These are phyloP conservation scores for Apophysomyces trapeziformis DNA, from an alignment of 371 early-diverging fungal genomes.

Conservation along the genomic window DNA sequence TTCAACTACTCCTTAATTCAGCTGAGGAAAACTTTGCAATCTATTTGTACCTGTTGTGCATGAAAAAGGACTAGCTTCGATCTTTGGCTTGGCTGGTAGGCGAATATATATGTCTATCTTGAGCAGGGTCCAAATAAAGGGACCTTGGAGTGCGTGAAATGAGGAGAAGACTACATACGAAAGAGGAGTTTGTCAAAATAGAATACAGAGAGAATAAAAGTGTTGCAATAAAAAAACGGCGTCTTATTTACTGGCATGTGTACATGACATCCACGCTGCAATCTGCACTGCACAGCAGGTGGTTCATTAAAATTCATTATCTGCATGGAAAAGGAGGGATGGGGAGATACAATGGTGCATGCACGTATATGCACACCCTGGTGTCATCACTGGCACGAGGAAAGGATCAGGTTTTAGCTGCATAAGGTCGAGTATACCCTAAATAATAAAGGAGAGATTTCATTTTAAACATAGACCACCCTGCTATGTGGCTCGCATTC, in stretches of 20 bases:
- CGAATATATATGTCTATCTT: background rate
- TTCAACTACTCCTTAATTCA: no score
- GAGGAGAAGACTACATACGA: no score
- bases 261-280: constrained; percentile 6
- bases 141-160: no score
- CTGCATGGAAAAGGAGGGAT: background rate
- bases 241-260: background rate
- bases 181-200: no score
- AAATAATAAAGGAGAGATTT: constrained; percentile 1
- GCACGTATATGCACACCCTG: constrained; percentile 5
- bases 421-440: background rate
- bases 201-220: background rate
- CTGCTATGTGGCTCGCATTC: background rate
- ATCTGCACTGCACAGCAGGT: background rate
- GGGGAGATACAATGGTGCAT: background rate
- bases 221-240: background rate
- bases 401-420: background rate
- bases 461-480: constrained; percentile 1
- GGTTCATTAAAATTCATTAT: constrained; percentile 5
- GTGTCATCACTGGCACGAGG: constrained; percentile 8
- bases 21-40: no score
- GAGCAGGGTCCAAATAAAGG: no score
- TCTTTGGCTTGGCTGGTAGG: background rate
- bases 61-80: no score
- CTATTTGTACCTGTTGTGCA: no score